Evolutionary conservation across 768 basidiomycete genomes (phyloP).

Genomic region (Russula ochroleuca): DNA sequence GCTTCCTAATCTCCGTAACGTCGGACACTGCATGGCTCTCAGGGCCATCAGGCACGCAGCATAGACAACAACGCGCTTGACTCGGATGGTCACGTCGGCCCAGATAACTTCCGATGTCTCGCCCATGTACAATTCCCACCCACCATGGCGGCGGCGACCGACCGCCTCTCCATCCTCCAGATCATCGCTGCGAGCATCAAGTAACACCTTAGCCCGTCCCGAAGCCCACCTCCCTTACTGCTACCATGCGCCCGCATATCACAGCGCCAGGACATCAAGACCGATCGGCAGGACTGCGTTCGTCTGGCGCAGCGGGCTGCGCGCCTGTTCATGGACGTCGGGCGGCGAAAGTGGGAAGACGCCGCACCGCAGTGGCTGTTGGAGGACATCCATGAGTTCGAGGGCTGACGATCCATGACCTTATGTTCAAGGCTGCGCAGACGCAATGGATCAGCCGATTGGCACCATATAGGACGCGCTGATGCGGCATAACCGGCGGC

Average conservation of each 20-base stretch:
- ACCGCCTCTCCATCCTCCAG: conserved; percentile 23
- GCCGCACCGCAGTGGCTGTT: conserved; percentile 26
- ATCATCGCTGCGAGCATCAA: conserved; percentile 19
- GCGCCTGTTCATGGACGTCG: conserved; percentile 20
- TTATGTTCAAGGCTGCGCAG: conserved; percentile 25
- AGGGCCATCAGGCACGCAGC: conserved; percentile 19
- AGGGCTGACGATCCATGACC: conserved; percentile 27
- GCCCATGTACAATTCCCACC: conserved; percentile 24
- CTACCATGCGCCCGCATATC: not conserved
- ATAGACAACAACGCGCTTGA: conserved; percentile 23
- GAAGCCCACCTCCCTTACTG: not conserved
- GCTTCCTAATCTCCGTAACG: not conserved
- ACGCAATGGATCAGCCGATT: conserved; percentile 27
- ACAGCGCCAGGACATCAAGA: conserved; percentile 20
- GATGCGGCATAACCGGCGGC: conserved; percentile 1
- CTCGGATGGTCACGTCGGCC: conserved; percentile 16
- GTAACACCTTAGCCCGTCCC: not conserved
- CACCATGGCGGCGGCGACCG: conserved; percentile 19
- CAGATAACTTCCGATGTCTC: conserved; percentile 19
- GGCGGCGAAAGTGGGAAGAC: conserved; percentile 29
- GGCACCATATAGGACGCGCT: not conserved
- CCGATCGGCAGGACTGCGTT: conserved; percentile 26
- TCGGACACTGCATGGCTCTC: conserved; percentile 16
- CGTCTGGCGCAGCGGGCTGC: conserved; percentile 25
- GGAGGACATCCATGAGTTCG: conserved; percentile 28